Evolutionary conservation across 805 yeast genomes (phyloP).

Genomic region (Candida tammaniensis): DNA sequence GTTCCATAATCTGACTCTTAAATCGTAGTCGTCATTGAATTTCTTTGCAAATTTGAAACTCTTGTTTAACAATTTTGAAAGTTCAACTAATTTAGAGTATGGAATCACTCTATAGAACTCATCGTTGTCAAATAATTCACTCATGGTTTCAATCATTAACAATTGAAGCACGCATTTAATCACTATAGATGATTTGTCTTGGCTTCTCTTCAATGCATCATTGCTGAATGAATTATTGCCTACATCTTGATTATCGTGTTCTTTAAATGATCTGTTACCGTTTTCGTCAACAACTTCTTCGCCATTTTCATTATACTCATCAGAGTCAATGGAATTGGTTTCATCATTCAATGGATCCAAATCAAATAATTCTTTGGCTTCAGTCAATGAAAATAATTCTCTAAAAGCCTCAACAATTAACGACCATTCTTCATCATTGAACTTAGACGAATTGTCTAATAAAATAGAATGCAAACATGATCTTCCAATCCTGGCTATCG

Average conservation of each 20-base stretch:
- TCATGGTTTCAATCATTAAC: slow-evolving; percentile 79
- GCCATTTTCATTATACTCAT: slow-evolving; percentile 30
- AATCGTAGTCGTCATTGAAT: slow-evolving; percentile 84
- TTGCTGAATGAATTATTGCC: slow-evolving; percentile 14
- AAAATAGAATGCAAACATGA: slow-evolving; percentile 81
- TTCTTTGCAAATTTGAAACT: slow-evolving; percentile 82
- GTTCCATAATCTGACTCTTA: slow-evolving; percentile 85
- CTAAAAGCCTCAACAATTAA: slow-evolving; percentile 63
- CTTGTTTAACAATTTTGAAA: slow-evolving; percentile 58
- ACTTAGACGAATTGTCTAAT: slow-evolving; percentile 67
- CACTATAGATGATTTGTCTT: slow-evolving; percentile 72
- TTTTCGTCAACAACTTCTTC: slow-evolving; percentile 25
- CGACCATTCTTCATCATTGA: slow-evolving; percentile 70
- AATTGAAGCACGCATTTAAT: slow-evolving; percentile 90
- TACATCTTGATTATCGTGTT: slow-evolving; percentile 15
- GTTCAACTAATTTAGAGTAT: slow-evolving; percentile 53
- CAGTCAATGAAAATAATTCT: slow-evolving; percentile 72
- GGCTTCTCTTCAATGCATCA: slow-evolving; percentile 43
- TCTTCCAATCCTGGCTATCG: slow-evolving; percentile 92
- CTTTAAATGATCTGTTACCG: too few relatives aligned
- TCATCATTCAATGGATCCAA: slow-evolving; percentile 43
- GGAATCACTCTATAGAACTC: slow-evolving; percentile 70
- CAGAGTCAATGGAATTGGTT: background rate
- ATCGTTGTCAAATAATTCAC: slow-evolving; percentile 74
- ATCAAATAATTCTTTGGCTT: slow-evolving; percentile 80